Percentiles rank a stretch among this genome's conserved stretches.
Evolutionary conservation across 495 filamentous ascomycete species (phyloP).

Genomic region (Paragyromitra xinjiangensis): DNA sequence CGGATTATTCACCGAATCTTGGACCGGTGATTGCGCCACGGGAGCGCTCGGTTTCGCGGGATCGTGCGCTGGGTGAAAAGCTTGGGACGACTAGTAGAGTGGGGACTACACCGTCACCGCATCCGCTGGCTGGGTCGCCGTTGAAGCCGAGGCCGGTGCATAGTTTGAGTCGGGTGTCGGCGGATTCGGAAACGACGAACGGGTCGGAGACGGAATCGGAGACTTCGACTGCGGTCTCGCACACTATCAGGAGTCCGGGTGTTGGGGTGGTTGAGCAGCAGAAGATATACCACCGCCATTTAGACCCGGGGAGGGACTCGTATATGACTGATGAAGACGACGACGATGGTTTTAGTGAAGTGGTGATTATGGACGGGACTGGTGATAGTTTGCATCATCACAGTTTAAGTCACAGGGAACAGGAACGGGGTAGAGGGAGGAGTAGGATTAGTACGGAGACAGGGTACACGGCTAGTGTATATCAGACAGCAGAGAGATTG

Average conservation of each 20-base stretch:
- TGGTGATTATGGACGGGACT: slow-evolving; percentile 42
- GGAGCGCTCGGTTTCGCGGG: slow-evolving; percentile 22
- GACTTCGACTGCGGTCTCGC: background rate
- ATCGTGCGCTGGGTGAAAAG: background rate
- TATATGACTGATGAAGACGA: background rate
- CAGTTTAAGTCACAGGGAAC: slow-evolving; percentile 8
- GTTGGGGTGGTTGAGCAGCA: background rate
- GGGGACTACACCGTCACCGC: slow-evolving; percentile 9
- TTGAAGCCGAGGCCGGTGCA: slow-evolving; percentile 3
- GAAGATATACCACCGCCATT: slow-evolving; percentile 13
- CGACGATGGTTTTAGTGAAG: slow-evolving; percentile 33
- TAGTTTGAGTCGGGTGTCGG: background rate
- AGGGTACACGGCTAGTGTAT: slow-evolving; percentile 49
- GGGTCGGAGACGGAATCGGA: background rate
- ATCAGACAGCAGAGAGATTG: slow-evolving; percentile 29
- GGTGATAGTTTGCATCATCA: slow-evolving; percentile 14
- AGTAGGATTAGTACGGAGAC: slow-evolving; percentile 37
- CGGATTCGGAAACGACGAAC: slow-evolving; percentile 3
- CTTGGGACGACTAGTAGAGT: background rate
- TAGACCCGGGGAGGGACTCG: background rate
- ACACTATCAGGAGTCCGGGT: background rate
- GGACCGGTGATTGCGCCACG: slow-evolving; percentile 44
- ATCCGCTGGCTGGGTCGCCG: background rate
- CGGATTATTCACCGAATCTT: slow-evolving; percentile 47
- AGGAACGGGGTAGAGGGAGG: slow-evolving; percentile 3